Evolutionary conservation across 2,329 filamentous ascomycete species (phyloP).

Genomic region (Aspergillus alliaceus): DNA sequence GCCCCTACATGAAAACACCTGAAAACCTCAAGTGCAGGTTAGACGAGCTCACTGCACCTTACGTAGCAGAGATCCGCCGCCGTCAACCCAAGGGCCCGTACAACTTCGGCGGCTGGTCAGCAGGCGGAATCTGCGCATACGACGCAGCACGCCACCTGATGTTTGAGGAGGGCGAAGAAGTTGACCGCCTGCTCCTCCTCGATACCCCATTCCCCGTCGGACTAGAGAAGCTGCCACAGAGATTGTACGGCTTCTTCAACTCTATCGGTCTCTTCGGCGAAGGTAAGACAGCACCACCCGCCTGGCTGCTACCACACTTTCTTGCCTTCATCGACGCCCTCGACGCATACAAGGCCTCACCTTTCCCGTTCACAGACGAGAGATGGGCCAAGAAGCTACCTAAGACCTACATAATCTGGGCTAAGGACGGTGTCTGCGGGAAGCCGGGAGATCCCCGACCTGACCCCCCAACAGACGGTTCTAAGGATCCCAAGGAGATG

Average conservation of each 20-base stretch:
- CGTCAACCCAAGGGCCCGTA: slow-evolving; percentile 58
- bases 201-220: slow-evolving; percentile 67
- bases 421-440: slow-evolving; percentile 49
- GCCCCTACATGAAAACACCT: slow-evolving; percentile 46
- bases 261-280: slow-evolving; percentile 49
- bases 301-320: slow-evolving; percentile 55
- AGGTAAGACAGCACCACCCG: slow-evolving; percentile 44
- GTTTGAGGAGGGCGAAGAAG: slow-evolving; percentile 52
- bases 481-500: slow-evolving; percentile 49
- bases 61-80: slow-evolving; percentile 47
- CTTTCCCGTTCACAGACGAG: slow-evolving; percentile 31
- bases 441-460: slow-evolving; percentile 42
- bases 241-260: slow-evolving; percentile 52
- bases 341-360: slow-evolving; percentile 43
- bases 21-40: slow-evolving; percentile 38
- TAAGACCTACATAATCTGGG: slow-evolving; percentile 49
- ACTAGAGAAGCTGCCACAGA: slow-evolving; percentile 65
- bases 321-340: slow-evolving; percentile 50
- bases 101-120: slow-evolving; percentile 72
- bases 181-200: slow-evolving; percentile 63
- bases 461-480: slow-evolving; percentile 38
- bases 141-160: slow-evolving; percentile 64
- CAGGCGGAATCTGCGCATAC: slow-evolving; percentile 71
- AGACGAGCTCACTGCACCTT: slow-evolving; percentile 37
- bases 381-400: slow-evolving; percentile 37